These are phyloP conservation scores for Rhododendron griersonianum DNA, from an alignment of 148 eudicot genomes.

Conservation along the genomic window DNA sequence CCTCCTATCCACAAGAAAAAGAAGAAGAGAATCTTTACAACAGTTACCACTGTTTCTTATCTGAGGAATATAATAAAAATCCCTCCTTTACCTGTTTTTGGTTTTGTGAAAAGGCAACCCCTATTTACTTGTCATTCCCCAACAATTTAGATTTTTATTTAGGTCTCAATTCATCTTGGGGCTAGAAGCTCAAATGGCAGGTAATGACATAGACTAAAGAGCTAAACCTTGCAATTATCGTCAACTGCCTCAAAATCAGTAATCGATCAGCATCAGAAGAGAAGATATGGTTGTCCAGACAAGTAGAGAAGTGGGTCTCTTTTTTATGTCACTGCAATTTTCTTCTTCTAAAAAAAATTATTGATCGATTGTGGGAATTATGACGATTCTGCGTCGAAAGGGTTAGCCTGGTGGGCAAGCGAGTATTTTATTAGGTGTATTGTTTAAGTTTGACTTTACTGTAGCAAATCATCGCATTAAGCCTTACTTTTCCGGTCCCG, in stretches of 20 bases:
- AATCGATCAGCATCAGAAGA: conserved; percentile 27
- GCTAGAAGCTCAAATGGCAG: conserved; percentile 5
- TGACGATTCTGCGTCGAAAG: neutral
- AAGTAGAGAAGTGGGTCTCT: conserved; percentile 13
- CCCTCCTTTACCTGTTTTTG: neutral
- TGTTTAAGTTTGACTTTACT: neutral
- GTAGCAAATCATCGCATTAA: neutral
- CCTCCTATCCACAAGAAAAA: conserved; percentile 9
- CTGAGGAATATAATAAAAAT: conserved; percentile 1
- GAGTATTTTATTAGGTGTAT: neutral
- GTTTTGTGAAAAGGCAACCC: neutral
- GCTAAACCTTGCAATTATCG: neutral
- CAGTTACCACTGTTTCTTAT: conserved; percentile 25
- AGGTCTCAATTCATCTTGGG: conserved; percentile 5
- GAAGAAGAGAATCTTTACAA: conserved; percentile 49
- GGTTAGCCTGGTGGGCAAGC: neutral
- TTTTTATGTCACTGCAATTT: conserved; percentile 8
- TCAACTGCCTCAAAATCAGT: conserved; percentile 15
- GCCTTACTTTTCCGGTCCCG: neutral
- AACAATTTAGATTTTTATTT: conserved; percentile 28
- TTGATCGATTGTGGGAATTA: conserved; percentile 11
- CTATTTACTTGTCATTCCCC: conserved; percentile 34
- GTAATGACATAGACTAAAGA: neutral
- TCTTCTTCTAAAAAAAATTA: neutral
- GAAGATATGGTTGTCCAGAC: conserved; percentile 11